phyloP scores from a whole-genome alignment of 1,139 yeast genomes.

The Yamadazyma pseudoaaseri region DNA sequence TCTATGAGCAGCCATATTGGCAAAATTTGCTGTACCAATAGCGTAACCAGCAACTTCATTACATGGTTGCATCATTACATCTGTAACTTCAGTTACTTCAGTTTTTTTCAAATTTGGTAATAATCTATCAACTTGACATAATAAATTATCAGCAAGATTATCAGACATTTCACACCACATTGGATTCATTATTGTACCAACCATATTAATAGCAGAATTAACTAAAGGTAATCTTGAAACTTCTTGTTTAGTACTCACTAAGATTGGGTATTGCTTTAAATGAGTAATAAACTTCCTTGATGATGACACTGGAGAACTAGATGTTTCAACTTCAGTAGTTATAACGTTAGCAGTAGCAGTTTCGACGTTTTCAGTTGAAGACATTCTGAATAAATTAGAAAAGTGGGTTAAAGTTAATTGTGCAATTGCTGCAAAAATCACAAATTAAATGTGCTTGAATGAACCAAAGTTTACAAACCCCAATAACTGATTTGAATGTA shows the following conservation, averaged over 20 bases:
- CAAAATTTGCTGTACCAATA: conserved; percentile 14
- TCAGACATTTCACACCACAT: conserved; percentile 26
- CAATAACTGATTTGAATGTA: too few species aligned
- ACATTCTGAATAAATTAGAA: not conserved
- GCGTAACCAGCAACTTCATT: conserved; percentile 6
- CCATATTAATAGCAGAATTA: conserved; percentile 4
- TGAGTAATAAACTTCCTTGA: conserved; percentile 11
- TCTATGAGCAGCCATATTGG: conserved; percentile 20
- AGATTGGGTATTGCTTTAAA: conserved; percentile 15
- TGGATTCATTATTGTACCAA: conserved; percentile 5
- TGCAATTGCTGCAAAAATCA: conserved; percentile 1
- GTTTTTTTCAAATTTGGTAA: conserved; percentile 37
- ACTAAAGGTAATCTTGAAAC: conserved; percentile 11
- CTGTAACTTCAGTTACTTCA: conserved; percentile 38
- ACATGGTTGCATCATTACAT: conserved; percentile 45
- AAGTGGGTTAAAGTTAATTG: not conserved
- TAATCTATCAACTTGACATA: conserved; percentile 34
- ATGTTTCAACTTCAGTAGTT: not conserved
- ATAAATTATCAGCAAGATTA: conserved; percentile 27
- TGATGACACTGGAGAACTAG: not conserved
- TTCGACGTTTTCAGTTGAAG: not conserved
- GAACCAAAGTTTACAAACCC: not conserved
- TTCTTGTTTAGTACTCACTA: conserved; percentile 10
- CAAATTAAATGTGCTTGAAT: not conserved
- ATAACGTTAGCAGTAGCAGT: not conserved